These are phyloP conservation scores for Zygotorulaspora mrakii DNA, from an alignment of 1,139 yeast species.

Conservation along the genomic window DNA sequence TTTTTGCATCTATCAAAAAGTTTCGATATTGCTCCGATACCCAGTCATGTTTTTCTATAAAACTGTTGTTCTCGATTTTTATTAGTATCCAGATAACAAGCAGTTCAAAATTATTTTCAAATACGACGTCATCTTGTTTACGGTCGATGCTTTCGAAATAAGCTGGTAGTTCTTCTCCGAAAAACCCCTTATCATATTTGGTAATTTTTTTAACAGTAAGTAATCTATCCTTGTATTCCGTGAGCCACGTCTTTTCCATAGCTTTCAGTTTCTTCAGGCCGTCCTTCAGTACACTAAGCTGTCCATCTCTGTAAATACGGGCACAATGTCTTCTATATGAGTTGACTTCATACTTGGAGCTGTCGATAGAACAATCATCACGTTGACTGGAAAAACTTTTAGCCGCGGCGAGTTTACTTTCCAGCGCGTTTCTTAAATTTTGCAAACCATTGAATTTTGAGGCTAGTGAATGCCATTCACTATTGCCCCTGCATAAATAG, in stretches of 20 bases:
- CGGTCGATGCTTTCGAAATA: slow-evolving; percentile 12
- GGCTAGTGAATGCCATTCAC: slow-evolving; percentile 42
- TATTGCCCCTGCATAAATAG: slow-evolving; percentile 47
- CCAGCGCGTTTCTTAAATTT: slow-evolving; percentile 27
- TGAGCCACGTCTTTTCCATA: slow-evolving; percentile 25
- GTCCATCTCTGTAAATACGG: slow-evolving; percentile 26
- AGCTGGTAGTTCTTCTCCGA: slow-evolving; percentile 19
- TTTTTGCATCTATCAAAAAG: not conserved
- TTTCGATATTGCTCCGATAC: slow-evolving; percentile 14
- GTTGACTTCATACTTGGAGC: slow-evolving; percentile 9
- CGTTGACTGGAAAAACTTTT: not conserved
- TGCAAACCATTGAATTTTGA: slow-evolving; percentile 58
- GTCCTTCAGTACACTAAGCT: slow-evolving; percentile 21
- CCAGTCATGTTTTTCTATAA: slow-evolving; percentile 21
- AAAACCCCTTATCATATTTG: slow-evolving; percentile 26
- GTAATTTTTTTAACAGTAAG: slow-evolving; percentile 28
- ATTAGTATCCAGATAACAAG: slow-evolving; percentile 28
- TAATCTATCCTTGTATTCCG: slow-evolving; percentile 19
- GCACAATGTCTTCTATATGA: slow-evolving; percentile 25
- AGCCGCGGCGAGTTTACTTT: slow-evolving; percentile 19
- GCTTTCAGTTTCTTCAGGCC: slow-evolving; percentile 23
- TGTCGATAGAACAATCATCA: not conserved
- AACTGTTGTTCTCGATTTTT: slow-evolving; percentile 19
- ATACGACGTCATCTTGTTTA: slow-evolving; percentile 19
- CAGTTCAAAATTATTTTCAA: slow-evolving; percentile 24